Evolutionary conservation across 2,329 filamentous ascomycete genomes (phyloP).

Genomic region (Scedosporium dehoogii): DNA sequence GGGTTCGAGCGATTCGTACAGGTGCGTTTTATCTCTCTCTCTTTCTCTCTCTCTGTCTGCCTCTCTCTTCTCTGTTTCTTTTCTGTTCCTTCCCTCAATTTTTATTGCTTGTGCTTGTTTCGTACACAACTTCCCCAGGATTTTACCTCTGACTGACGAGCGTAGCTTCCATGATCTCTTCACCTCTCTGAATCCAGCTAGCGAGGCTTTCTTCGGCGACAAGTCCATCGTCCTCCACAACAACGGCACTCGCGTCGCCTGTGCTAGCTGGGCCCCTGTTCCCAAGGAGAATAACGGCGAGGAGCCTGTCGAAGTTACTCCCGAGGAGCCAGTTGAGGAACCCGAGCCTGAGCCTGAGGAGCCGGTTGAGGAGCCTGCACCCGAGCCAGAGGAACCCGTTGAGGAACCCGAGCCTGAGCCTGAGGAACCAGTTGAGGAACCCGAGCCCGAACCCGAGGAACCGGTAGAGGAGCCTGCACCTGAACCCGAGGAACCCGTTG

Average conservation of each 20-base stretch:
- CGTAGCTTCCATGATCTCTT: conserved; percentile 31
- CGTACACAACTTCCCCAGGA: no score
- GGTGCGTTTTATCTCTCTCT: not conserved
- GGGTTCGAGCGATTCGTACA: conserved; percentile 18
- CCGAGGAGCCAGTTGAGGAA: not conserved
- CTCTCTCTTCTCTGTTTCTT: not conserved
- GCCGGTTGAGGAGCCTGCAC: not conserved
- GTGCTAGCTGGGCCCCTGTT: conserved; percentile 26
- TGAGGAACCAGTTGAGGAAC: not conserved
- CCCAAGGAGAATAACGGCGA: not conserved
- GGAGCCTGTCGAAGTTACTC: not conserved
- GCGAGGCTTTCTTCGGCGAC: conserved; percentile 36
- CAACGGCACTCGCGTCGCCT: conserved; percentile 28
- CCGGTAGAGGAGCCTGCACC: not conserved
- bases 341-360: not conserved
- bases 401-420: not conserved
- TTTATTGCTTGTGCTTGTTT: no score
- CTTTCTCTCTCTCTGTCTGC: not conserved
- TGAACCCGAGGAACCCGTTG: not conserved
- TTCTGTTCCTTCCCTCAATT: not conserved
- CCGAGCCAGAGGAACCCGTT: not conserved
- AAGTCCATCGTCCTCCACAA: conserved; percentile 33
- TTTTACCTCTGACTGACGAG: not conserved
- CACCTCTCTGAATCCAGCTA: conserved; percentile 25
- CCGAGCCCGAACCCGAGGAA: not conserved